Base-by-base conservation (phyloP, 805 yeast species). In the Cyberlindnera galapagoensis region DNA sequence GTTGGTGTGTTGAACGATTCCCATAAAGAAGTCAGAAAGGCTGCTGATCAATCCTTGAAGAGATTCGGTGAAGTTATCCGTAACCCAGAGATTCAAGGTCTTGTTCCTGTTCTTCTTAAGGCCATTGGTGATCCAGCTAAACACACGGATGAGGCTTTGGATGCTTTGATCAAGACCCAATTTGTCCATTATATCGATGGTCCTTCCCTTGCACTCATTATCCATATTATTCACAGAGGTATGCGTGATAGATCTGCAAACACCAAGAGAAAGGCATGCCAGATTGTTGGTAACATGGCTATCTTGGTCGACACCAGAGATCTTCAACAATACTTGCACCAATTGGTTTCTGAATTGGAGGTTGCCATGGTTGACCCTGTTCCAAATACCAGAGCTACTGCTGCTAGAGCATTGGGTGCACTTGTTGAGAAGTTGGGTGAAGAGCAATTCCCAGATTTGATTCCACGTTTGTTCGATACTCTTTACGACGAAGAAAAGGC, bases 231-330 rank as follows among this genome's bases (percentile, higher is more conserved):
- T 29, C 92, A 86, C 54, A 76, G 98, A 57, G 99, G 97, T 62
- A 77, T 92, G 83, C 76, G 73, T 32, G 97, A 90, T 46, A 69
- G 98, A 51, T 82, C 95, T n/a, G 97, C 97, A 0, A 68, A 77
- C 26, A 84, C 92, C 5, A 92, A 90, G 65, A 76, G 83, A 56
- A 86, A 86, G 57, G 90, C 97, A 0, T 88, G 97, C 58, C 97
- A 92, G 60, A 90, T 92, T 65, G 97, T 92, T 19, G 99, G 99
- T 42, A 92, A 92, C 53, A 92, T 92, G 97, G 87, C 97, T 2
- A 86, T 92, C 54, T 67, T 92, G 49, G 96, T 94, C 12, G 97
- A 90, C 49, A 68, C 85, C 12, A 75, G 72, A 45, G 98, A 92
- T 56, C 67, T 92, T 39, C 59, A 75, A 31, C 97, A 96, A 17